Conservation (phyloP, 768 basidiomycete genomes). For the Leccinum barrowsii region DNA sequence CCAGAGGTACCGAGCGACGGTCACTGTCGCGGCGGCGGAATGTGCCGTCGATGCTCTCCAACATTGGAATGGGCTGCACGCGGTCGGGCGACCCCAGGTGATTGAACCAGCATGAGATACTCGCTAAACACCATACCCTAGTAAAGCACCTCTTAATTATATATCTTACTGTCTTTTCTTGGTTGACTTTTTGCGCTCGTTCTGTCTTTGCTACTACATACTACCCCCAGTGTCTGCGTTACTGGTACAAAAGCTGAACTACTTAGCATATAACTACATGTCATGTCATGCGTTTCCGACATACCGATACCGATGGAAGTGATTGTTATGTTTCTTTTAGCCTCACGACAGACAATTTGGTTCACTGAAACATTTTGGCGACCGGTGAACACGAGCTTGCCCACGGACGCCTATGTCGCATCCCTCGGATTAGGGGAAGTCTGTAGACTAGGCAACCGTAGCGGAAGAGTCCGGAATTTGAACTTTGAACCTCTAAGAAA, state of each 20-base stretch:
- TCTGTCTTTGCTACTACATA: neutral
- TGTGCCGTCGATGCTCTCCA: conserved; percentile 29
- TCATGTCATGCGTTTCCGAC: neutral
- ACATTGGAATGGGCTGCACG: conserved; percentile 18
- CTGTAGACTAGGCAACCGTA: neutral
- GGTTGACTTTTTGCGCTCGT: neutral
- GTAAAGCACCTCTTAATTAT: conserved; percentile 26
- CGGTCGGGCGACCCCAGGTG: conserved; percentile 27
- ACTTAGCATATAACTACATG: neutral
- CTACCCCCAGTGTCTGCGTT: neutral
- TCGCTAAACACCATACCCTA: conserved; percentile 20
- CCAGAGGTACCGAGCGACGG: conserved; percentile 33
- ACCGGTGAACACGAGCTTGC: neutral
- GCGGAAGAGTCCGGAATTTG: neutral
- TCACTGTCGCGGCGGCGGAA: conserved; percentile 11
- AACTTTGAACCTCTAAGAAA: neutral
- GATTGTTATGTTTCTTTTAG: neutral
- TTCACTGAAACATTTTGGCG: neutral
- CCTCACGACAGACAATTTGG: neutral
- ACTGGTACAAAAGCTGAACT: neutral
- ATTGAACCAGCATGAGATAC: conserved; percentile 36
- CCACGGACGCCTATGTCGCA: neutral
- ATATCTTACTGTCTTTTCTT: neutral
- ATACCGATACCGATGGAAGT: neutral
- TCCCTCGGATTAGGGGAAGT: neutral